Conservation (phyloP, 805 yeast species). For the Saccharomycopsis selenospora region DNA sequence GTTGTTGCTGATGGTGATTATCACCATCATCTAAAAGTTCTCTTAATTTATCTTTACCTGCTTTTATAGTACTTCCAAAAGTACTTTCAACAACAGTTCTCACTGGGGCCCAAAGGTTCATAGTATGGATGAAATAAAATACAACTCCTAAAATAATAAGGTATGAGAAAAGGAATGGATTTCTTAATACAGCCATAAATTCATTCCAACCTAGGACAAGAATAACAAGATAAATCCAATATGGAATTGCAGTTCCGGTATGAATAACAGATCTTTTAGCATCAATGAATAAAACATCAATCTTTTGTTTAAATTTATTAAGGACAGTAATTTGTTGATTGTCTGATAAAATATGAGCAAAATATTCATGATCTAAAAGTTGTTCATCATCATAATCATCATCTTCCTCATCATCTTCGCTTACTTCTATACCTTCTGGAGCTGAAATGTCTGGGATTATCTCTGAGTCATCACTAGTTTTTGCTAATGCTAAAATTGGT, state of each 20-base stretch:
- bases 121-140: constrained; percentile 56
- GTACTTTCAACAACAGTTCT: constrained; percentile 50
- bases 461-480: constrained; percentile 43
- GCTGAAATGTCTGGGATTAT: constrained; percentile 48
- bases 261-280: constrained; percentile 82
- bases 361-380: constrained; percentile 24
- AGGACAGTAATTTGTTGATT: constrained; percentile 50
- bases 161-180: constrained; percentile 73
- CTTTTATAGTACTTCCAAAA: constrained; percentile 45
- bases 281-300: constrained; percentile 75
- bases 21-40: constrained; percentile 18
- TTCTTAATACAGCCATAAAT: constrained; percentile 77
- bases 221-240: constrained; percentile 67
- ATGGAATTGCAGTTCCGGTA: constrained; percentile 73
- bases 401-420: constrained; percentile 35
- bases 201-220: constrained; percentile 92
- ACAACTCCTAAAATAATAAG: constrained; percentile 52
- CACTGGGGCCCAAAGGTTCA: constrained; percentile 75
- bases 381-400: constrained; percentile 21
- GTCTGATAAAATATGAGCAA: constrained; percentile 39
- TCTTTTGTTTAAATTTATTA: constrained; percentile 59
- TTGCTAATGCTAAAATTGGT: constrained; percentile 54
- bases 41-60: constrained; percentile 36
- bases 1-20: neutral
- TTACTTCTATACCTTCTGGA: constrained; percentile 29